Conservation (phyloP, 805 yeast species). For the Wickerhamomyces tratensis region DNA sequence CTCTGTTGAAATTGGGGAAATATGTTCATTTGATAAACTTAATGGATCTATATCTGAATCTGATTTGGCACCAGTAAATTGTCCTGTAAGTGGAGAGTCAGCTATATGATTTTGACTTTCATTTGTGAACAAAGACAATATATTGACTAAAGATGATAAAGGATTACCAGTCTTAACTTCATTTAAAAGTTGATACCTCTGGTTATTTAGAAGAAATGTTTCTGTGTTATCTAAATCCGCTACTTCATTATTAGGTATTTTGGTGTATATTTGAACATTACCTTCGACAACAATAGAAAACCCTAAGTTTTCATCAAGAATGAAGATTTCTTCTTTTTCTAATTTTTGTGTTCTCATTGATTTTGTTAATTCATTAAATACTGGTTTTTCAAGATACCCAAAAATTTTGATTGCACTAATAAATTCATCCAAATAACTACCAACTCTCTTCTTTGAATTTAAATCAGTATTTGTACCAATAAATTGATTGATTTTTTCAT, state of each 20-base stretch:
- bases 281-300: slow-evolving; percentile 94
- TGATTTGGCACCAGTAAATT: background rate
- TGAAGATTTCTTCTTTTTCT: slow-evolving; percentile 65
- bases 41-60: slow-evolving; percentile 10
- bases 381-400: slow-evolving; percentile 85
- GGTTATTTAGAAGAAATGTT: slow-evolving; percentile 40
- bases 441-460: slow-evolving; percentile 29
- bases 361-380: slow-evolving; percentile 86
- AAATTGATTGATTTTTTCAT: slow-evolving; percentile 5
- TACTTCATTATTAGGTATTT: slow-evolving; percentile 18
- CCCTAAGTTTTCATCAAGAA: slow-evolving; percentile 68
- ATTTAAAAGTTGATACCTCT: slow-evolving; percentile 64
- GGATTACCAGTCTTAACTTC: slow-evolving; percentile 82
- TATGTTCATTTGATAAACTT: slow-evolving; percentile 6
- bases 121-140: slow-evolving; percentile 63
- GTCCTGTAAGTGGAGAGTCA: background rate
- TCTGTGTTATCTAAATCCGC: slow-evolving; percentile 15
- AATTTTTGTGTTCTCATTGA: slow-evolving; percentile 85
- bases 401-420: slow-evolving; percentile 85
- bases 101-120: slow-evolving; percentile 15
- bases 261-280: slow-evolving; percentile 65
- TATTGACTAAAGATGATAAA: slow-evolving; percentile 71
- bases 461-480: slow-evolving; percentile 17
- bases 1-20: background rate
- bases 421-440: slow-evolving; percentile 81